Base-by-base conservation (phyloP, 2,329 filamentous ascomycete species). In the Juglanconis juglandina region DNA sequence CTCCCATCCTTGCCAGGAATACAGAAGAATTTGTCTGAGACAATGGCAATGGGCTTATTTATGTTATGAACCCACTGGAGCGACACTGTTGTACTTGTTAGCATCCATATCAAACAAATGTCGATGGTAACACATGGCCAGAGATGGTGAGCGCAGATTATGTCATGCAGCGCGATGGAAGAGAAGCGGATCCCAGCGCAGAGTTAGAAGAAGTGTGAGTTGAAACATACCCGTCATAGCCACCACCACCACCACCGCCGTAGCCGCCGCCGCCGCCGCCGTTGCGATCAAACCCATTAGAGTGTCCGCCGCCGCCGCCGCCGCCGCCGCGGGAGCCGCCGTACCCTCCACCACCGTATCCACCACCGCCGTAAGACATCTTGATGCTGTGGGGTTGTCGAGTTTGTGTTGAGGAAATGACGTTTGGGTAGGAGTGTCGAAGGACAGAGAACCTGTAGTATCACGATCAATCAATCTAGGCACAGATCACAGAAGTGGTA, bases 251-350 rank as follows among this genome's bases (percentile, higher is more conserved):
- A 46, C 77, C 76, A 63, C 74, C 74, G 53, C 77, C 79, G 69
- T 80, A 80, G 57, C 81, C 79, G 63, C 79, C 78, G 63, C 78
- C 75, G 67, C 83, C 82, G 63, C 56, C 52, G 5, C 59, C 56
- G 32, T 59, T 24, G 24, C 24, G 24, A 24, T 24, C 24, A 24
- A 24, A 59, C 68, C 77, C 78, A 63, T 78, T 77, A 60, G 81
- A 81, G 69, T 82, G 77, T 64, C 80, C 78, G 68, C 78, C 79
- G 70, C 78, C 77, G 68, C 78, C 79, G 70, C 78, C 77, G 63
- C 78, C 79, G 70, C 78, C 77, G 63, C 78, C 76, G 68, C 74
- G 73, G 61, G 71, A 72, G 67, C 72, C 67, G 63, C 79, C 76
- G 67, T 74, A 70, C 63, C 75, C 77, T 66, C 76, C 71, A 64